phyloP scores from a whole-genome alignment of 2,329 filamentous ascomycete genomes.

The Arthrobotrys sinensis region DNA sequence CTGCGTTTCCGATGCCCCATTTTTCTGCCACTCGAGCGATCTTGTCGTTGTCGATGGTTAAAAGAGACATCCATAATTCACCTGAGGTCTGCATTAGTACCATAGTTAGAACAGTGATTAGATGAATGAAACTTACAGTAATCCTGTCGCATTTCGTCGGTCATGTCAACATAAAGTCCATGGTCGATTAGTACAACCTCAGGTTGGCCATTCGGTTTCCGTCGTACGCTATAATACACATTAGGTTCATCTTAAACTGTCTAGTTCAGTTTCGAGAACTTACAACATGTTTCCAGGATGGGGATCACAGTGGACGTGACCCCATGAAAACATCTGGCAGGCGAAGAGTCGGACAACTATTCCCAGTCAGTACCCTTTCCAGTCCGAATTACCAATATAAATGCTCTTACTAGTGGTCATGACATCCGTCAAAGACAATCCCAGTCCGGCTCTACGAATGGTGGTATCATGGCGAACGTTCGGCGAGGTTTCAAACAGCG shows the following conservation, averaged over 20 bases:
- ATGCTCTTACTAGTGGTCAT: conserved; percentile 84
- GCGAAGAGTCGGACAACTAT: conserved; percentile 84
- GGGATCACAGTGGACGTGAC: conserved; percentile 94
- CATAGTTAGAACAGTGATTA: background rate
- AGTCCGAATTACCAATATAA: background rate
- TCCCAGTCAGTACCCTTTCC: background rate
- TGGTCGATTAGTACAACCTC: conserved; percentile 98
- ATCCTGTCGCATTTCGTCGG: conserved; percentile 83
- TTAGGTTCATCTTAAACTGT: background rate
- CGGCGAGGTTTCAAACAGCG: conserved; percentile 47
- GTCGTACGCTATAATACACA: conserved; percentile 74
- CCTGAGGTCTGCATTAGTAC: conserved; percentile 43
- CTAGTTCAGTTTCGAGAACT: conserved; percentile 9
- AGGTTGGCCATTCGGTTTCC: conserved; percentile 78
- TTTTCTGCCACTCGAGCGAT: conserved; percentile 79
- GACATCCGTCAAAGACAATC: conserved; percentile 84
- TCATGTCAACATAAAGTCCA: conserved; percentile 94
- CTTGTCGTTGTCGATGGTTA: conserved; percentile 91
- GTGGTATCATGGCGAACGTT: conserved; percentile 44
- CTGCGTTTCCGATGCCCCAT: conserved; percentile 91
- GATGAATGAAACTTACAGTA: conserved; percentile 73
- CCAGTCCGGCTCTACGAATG: conserved; percentile 78
- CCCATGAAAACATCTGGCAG: conserved; percentile 99
- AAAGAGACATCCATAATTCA: conserved; percentile 89
- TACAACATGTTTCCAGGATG: conserved; percentile 90